A percentile compares a stretch with the other conserved stretches of the same genome.
phyloP scores from a whole-genome alignment of 495 filamentous ascomycete species.

The Tuber calosporum region DNA sequence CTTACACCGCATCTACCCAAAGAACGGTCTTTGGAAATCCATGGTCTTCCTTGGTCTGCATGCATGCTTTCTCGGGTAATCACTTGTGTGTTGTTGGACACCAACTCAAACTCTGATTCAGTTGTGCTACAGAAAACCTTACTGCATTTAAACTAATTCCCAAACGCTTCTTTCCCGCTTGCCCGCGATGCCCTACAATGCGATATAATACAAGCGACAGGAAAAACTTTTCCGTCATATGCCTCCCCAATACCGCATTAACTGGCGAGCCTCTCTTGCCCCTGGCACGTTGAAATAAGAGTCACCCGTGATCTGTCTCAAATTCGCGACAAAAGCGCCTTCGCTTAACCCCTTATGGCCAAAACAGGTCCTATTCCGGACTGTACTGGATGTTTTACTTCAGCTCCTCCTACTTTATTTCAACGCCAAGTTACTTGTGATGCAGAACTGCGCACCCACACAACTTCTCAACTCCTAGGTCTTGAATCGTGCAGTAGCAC shows the following conservation, averaged over 20 bases:
- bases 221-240: not conserved
- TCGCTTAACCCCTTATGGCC: too few relatives aligned
- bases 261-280: too few relatives aligned
- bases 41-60: not conserved
- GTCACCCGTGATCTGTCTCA: too few relatives aligned
- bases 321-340: too few relatives aligned
- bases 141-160: not conserved
- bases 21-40: not conserved
- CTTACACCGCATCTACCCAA: not conserved
- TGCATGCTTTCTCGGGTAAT: slow-evolving; percentile 4
- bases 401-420: too few relatives aligned
- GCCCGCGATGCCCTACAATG: not conserved
- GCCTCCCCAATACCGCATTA: too few relatives aligned
- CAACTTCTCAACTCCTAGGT: not conserved
- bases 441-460: not conserved
- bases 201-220: not conserved
- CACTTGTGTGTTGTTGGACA: not conserved
- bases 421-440: too few relatives aligned
- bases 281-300: too few relatives aligned
- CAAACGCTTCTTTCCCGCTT: not conserved
- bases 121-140: not conserved
- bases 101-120: not conserved
- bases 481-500: not conserved
- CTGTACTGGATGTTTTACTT: too few relatives aligned
- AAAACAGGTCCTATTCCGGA: too few relatives aligned